Percentiles rank a stretch among this genome's conserved stretches.
These are phyloP conservation scores for Pseudotulostoma volvatum DNA, from an alignment of 495 filamentous ascomycete genomes.

Conservation along the genomic window DNA sequence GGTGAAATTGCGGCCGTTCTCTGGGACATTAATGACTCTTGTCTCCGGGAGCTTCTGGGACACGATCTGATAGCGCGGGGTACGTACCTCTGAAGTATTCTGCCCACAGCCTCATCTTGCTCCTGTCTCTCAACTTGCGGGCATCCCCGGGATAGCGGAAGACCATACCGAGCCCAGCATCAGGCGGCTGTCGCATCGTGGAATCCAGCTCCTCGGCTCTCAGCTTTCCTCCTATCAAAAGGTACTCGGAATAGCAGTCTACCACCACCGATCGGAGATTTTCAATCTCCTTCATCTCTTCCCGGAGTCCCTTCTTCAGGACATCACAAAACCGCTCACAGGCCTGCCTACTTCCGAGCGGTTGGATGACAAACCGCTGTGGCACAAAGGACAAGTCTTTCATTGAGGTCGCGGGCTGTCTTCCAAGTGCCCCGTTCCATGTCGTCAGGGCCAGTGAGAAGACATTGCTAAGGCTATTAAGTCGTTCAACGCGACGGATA, in stretches of 20 bases:
- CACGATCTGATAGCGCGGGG: no score
- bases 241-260: constrained; percentile 87
- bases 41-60: no score
- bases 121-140: constrained; percentile 84
- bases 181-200: constrained; percentile 50
- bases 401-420: constrained; percentile 23
- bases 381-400: constrained; percentile 40
- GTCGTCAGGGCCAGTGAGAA: constrained; percentile 90
- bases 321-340: constrained; percentile 95
- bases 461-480: constrained; percentile 78
- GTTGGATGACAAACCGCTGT: constrained; percentile 76
- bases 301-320: constrained; percentile 72
- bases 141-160: constrained; percentile 94
- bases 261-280: constrained; percentile 59
- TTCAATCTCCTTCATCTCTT: constrained; percentile 70
- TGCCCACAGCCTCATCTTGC: constrained; percentile 93
- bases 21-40: no score
- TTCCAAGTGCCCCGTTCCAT: constrained; percentile 59
- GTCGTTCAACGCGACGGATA: constrained; percentile 76
- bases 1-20: constrained; percentile 87
- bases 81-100: constrained; percentile 68
- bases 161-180: constrained; percentile 80
- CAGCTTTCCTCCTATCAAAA: constrained; percentile 40
- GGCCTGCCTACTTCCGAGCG: constrained; percentile 69
- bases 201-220: constrained; percentile 19